phyloP scores from a whole-genome alignment of 768 basidiomycete species.

The Brasilioporus rufonigricans region DNA sequence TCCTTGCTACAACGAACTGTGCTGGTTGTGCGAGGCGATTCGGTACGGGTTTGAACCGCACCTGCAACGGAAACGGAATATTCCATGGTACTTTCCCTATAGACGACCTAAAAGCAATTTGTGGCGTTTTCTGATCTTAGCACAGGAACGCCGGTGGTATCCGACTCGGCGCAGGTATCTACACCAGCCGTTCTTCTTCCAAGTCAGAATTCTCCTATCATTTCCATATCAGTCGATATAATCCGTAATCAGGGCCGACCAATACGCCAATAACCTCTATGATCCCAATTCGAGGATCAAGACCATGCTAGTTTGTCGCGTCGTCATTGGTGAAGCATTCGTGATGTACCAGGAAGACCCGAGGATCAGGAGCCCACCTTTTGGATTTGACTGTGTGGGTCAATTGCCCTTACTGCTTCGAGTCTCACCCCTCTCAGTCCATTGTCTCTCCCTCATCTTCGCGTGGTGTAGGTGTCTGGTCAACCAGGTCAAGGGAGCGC shows the following conservation, averaged over 20 bases:
- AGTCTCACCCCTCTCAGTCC: neutral
- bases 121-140: constrained; percentile 4
- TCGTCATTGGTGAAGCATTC: constrained; percentile 17
- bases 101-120: no score
- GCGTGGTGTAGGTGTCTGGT: constrained; percentile 12
- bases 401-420: neutral
- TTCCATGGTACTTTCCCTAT: constrained; percentile 11
- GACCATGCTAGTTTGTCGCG: constrained; percentile 25
- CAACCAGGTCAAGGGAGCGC: constrained; percentile 6
- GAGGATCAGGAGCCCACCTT: constrained; percentile 12
- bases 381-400: constrained; percentile 23
- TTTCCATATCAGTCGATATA: neutral
- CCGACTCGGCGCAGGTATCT: constrained; percentile 27
- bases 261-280: constrained; percentile 13
- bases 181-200: constrained; percentile 21
- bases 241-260: constrained; percentile 15
- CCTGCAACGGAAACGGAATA: constrained; percentile 14
- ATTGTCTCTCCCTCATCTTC: neutral
- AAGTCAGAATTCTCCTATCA: constrained; percentile 14
- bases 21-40: constrained; percentile 24
- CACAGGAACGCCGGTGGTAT: constrained; percentile 14
- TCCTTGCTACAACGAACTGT: constrained; percentile 10
- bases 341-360: constrained; percentile 7
- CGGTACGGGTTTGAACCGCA: constrained; percentile 20
- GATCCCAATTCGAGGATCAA: constrained; percentile 10